A percentile compares a stretch with the other conserved stretches of the same genome.
phyloP scores from a whole-genome alignment of 257 asterid species.

The Verbascum thapsus region DNA sequence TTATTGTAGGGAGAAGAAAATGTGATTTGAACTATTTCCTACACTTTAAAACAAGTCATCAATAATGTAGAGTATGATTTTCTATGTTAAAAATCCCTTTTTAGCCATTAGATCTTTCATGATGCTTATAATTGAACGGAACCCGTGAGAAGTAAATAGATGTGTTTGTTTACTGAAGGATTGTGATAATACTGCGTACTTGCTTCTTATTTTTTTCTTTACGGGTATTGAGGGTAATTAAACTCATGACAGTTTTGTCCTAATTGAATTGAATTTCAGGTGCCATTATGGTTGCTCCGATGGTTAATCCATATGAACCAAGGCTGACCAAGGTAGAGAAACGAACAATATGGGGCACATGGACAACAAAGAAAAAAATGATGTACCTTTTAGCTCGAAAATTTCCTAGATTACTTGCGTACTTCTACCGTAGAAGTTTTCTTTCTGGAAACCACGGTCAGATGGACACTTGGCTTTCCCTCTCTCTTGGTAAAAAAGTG shows the following conservation, averaged over 20 bases:
- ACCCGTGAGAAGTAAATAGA: not conserved
- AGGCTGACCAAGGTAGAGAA: conserved; percentile 74
- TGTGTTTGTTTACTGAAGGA: not conserved
- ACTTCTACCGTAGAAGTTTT: conserved; percentile 69
- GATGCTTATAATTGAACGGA: not conserved
- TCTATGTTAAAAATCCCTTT: not conserved
- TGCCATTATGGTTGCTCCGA: conserved; percentile 88
- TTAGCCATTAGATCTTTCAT: not conserved
- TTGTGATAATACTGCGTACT: no score
- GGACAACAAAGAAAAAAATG: conserved; percentile 64
- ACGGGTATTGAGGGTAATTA: no score
- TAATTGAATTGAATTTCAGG: conserved; percentile 51
- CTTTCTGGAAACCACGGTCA: conserved; percentile 78
- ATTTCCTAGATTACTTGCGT: conserved; percentile 71
- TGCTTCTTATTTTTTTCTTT: no score
- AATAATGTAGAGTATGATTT: not conserved
- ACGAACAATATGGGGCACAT: conserved; percentile 73
- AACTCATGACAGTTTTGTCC: not conserved
- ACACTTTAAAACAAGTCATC: not conserved
- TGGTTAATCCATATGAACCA: conserved; percentile 90
- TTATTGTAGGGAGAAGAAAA: not conserved
- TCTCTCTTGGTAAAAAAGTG: conserved; percentile 71
- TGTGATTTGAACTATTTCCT: conserved; percentile 17
- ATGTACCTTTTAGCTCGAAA: conserved; percentile 71
- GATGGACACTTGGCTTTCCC: conserved; percentile 63